Conservation (phyloP, 2,329 filamentous ascomycete species). For the Dactylellina cionopaga region DNA sequence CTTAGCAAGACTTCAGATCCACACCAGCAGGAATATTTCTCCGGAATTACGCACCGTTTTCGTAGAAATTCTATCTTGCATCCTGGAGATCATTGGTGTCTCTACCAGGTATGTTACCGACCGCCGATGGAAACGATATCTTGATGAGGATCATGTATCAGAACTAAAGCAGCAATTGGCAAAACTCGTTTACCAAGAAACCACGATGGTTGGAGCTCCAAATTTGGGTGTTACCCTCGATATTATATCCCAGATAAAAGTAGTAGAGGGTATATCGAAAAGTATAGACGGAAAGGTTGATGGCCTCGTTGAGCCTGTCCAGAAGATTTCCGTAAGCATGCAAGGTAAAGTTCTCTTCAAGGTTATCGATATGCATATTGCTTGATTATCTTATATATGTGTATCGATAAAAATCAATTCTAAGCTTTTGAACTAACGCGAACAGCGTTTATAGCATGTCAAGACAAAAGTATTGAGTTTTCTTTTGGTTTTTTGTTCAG, state of each 20-base stretch:
- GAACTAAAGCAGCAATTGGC: neutral
- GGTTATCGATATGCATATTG: too few relatives aligned
- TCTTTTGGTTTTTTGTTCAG: too few relatives aligned
- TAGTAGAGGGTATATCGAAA: neutral
- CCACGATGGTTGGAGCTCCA: neutral
- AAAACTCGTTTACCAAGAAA: neutral
- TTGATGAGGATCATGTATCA: neutral
- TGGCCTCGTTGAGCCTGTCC: slow-evolving; percentile 79
- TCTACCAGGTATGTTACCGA: slow-evolving; percentile 19
- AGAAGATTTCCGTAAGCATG: slow-evolving; percentile 77
- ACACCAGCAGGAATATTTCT: neutral
- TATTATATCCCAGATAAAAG: neutral
- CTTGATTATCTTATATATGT: too few relatives aligned
- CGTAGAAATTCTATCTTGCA: slow-evolving; percentile 11
- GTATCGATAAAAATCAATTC: too few relatives aligned
- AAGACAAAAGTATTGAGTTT: too few relatives aligned
- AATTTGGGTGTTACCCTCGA: neutral
- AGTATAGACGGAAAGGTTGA: slow-evolving; percentile 81
- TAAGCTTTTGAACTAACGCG: too few relatives aligned
- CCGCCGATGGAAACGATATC: neutral
- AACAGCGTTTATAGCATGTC: too few relatives aligned
- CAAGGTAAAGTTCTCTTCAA: too few relatives aligned
- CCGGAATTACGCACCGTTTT: neutral
- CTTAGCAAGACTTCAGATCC: slow-evolving; percentile 6
- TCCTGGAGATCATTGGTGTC: slow-evolving; percentile 14